phyloP scores from a whole-genome alignment of 2,329 filamentous ascomycete species.

The Phyllosticta citribraziliensis region DNA sequence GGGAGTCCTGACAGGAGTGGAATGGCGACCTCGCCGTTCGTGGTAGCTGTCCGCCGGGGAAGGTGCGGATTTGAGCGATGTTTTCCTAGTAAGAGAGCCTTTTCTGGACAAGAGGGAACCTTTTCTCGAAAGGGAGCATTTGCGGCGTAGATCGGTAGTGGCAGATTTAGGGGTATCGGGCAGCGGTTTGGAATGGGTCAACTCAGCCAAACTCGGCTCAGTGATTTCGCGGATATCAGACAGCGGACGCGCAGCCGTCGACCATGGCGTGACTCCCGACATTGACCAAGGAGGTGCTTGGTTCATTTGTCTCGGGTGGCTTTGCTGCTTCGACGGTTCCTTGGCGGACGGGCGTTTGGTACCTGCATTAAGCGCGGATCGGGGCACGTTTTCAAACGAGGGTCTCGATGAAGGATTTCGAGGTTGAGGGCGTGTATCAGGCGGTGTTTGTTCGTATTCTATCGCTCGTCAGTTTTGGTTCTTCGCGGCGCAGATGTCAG shows the following conservation, averaged over 20 bases:
- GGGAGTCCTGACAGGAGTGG: conserved; percentile 15
- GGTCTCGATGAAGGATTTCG: background rate
- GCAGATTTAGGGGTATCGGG: conserved; percentile 13
- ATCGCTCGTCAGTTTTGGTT: background rate
- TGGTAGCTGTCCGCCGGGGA: conserved; percentile 20
- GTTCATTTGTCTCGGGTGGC: background rate
- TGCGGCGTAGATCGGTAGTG: conserved; percentile 12
- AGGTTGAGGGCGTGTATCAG: conserved; percentile 15
- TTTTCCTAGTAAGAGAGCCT: conserved; percentile 11
- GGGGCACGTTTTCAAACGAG: background rate
- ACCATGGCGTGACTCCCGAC: conserved; percentile 14
- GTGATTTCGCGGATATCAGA: conserved; percentile 43
- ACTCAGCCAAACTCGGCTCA: conserved; percentile 37
- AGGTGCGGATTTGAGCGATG: conserved; percentile 25
- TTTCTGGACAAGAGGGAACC: conserved; percentile 18
- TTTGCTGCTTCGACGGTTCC: background rate
- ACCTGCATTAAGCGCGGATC: background rate
- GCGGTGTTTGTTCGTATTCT: conserved; percentile 15
- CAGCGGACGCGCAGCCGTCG: conserved; percentile 31
- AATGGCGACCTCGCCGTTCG: conserved; percentile 1
- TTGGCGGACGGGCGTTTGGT: background rate
- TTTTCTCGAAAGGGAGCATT: conserved; percentile 23
- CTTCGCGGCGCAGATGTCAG: background rate
- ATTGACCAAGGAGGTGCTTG: conserved; percentile 19
- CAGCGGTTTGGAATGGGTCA: conserved; percentile 20